Evolutionary conservation across 805 yeast species (phyloP).

Genomic region (Starmerella scarabaei): DNA sequence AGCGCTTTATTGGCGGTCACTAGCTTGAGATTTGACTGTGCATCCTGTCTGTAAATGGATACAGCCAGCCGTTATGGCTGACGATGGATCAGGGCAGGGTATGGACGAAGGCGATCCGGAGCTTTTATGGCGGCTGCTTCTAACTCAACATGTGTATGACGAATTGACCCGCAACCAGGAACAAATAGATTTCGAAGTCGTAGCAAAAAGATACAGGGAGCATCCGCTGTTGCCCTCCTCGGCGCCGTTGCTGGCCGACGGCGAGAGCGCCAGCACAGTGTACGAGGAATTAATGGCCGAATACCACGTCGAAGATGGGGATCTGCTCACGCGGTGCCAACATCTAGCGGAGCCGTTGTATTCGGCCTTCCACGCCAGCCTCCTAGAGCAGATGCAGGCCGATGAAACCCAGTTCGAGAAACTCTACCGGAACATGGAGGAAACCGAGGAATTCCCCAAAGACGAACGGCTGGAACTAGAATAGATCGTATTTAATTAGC

Average conservation of each 20-base stretch:
- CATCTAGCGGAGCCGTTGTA: slow-evolving; percentile 23
- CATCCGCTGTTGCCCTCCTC: slow-evolving; percentile 24
- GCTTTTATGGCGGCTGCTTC: slow-evolving; percentile 24
- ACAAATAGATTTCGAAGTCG: slow-evolving; percentile 19
- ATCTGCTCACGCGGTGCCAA: slow-evolving; percentile 10
- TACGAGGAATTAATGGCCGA: slow-evolving; percentile 18
- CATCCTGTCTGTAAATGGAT: too few species aligned
- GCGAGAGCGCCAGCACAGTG: slow-evolving; percentile 17
- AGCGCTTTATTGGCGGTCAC: too few species aligned
- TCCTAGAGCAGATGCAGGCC: slow-evolving; percentile 17
- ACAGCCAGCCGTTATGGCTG: too few species aligned
- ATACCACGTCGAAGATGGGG: slow-evolving; percentile 9
- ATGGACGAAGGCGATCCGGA: slow-evolving; percentile 14
- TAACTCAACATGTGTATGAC: slow-evolving; percentile 28
- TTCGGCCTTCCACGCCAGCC: slow-evolving; percentile 18
- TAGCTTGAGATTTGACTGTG: too few species aligned
- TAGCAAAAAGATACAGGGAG: slow-evolving; percentile 20
- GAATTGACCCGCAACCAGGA: not conserved
- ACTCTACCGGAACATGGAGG: slow-evolving; percentile 9
- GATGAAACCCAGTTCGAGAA: slow-evolving; percentile 22
- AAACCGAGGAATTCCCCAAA: slow-evolving; percentile 8
- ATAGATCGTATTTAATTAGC: too few species aligned
- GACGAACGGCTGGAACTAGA: slow-evolving; percentile 11
- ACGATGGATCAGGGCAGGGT: too few species aligned
- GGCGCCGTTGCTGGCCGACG: slow-evolving; percentile 11